These are phyloP conservation scores for Serendipita vermifera DNA, from an alignment of 768 basidiomycete species.

Conservation along the genomic window DNA sequence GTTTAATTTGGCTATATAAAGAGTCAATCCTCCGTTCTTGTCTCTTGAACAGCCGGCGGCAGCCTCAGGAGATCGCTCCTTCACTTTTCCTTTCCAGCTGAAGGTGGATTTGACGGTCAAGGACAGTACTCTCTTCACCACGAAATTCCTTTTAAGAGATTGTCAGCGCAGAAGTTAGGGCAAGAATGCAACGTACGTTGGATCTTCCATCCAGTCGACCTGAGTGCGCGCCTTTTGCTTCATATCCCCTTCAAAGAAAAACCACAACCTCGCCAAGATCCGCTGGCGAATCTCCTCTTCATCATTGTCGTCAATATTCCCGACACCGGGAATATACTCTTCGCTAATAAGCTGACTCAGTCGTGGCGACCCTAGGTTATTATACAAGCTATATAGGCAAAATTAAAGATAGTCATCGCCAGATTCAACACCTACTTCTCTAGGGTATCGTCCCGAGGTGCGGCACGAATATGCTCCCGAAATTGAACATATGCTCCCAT, in stretches of 20 bases:
- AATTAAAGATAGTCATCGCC: background rate
- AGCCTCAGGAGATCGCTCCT: constrained; percentile 52
- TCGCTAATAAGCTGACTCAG: constrained; percentile 65
- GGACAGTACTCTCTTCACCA: background rate
- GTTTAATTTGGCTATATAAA: constrained; percentile 7
- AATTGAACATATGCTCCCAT: constrained; percentile 68
- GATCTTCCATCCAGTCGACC: constrained; percentile 45
- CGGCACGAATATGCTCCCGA: constrained; percentile 57
- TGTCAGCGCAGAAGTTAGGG: constrained; percentile 54
- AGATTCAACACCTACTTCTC: constrained; percentile 41
- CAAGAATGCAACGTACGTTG: constrained; percentile 45
- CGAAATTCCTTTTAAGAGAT: constrained; percentile 37
- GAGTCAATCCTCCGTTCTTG: constrained; percentile 39
- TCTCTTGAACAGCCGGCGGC: constrained; percentile 74
- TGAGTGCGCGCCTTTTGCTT: constrained; percentile 49
- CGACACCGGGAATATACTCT: constrained; percentile 49
- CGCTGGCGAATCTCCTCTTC: constrained; percentile 43
- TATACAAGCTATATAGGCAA: constrained; percentile 49
- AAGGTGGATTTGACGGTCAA: background rate
- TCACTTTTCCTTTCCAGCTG: constrained; percentile 43
- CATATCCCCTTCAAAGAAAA: constrained; percentile 84
- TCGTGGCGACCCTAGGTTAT: constrained; percentile 55
- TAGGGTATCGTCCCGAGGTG: constrained; percentile 80
- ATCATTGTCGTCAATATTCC: constrained; percentile 35
- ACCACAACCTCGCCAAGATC: constrained; percentile 69